Conservation (phyloP, 805 yeast genomes). For the Kurtzmaniella cleridarum region DNA sequence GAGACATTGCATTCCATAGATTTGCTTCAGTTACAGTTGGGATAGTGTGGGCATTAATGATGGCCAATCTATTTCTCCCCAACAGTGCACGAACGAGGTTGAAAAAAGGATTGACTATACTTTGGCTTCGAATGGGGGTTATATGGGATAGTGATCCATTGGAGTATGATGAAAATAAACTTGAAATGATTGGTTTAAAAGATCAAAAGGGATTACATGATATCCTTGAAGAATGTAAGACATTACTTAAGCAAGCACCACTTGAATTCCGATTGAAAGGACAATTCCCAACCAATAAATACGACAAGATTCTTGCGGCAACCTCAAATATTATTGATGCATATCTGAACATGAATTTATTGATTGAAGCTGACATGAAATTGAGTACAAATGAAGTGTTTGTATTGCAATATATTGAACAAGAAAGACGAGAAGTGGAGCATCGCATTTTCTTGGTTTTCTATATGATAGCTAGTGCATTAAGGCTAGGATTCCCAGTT, state of each 20-base stretch:
- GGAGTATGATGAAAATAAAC: constrained; percentile 28
- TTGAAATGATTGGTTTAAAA: constrained; percentile 36
- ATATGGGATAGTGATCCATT: constrained; percentile 77
- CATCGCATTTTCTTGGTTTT: constrained; percentile 69
- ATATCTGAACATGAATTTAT: constrained; percentile 64
- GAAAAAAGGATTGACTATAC: constrained; percentile 56
- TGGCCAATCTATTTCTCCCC: constrained; percentile 65
- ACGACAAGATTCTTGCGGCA: constrained; percentile 43
- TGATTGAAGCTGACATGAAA: constrained; percentile 57
- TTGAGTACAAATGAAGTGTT: constrained; percentile 48
- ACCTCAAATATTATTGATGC: constrained; percentile 70
- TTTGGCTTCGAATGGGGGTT: constrained; percentile 79
- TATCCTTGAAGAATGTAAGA: constrained; percentile 55
- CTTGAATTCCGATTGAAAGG: constrained; percentile 74
- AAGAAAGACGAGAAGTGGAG: constrained; percentile 65
- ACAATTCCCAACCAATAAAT: constrained; percentile 52
- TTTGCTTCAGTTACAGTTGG: constrained; percentile 69
- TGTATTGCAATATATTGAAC: constrained; percentile 48
- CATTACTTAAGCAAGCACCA: constrained; percentile 64
- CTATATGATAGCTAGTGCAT: constrained; percentile 73
- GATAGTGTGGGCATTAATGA: constrained; percentile 67
- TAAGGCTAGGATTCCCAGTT: constrained; percentile 69
- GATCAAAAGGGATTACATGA: constrained; percentile 45
- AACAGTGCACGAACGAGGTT: constrained; percentile 69
- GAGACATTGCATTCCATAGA: constrained; percentile 74